These are phyloP conservation scores for Metschnikowia corniflorae DNA, from an alignment of 805 yeast genomes.

Conservation along the genomic window DNA sequence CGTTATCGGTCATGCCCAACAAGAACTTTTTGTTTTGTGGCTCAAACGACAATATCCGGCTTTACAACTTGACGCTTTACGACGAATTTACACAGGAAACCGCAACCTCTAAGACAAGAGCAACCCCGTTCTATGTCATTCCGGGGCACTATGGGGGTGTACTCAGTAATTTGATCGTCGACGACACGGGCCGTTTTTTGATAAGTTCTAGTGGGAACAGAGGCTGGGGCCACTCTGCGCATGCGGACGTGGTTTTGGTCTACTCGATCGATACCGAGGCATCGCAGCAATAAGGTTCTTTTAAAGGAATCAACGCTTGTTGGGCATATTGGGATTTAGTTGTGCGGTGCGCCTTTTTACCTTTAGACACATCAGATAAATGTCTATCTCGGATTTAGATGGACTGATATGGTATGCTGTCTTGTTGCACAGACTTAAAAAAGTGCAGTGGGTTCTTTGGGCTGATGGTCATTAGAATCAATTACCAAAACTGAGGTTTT, in stretches of 20 bases:
- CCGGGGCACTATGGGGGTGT: constrained; percentile 98
- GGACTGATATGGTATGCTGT: no score
- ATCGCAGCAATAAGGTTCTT: constrained; percentile 6
- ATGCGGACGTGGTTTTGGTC: constrained; percentile 75
- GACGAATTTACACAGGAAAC: constrained; percentile 33
- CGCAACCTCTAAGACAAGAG: constrained; percentile 33
- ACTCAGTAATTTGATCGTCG: constrained; percentile 71
- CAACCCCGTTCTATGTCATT: constrained; percentile 78
- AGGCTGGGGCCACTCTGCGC: constrained; percentile 84
- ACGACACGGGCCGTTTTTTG: constrained; percentile 84
- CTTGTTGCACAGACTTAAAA: no score
- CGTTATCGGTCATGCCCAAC: constrained; percentile 77
- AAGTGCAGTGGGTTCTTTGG: no score
- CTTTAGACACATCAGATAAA: no score
- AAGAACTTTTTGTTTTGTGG: constrained; percentile 79
- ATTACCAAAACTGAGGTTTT: no score
- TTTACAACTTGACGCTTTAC: constrained; percentile 64
- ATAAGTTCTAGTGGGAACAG: constrained; percentile 90
- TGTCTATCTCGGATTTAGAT: no score
- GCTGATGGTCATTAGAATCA: no score
- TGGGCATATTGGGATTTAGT: not conserved
- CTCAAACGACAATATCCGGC: constrained; percentile 82
- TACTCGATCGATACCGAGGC: constrained; percentile 64
- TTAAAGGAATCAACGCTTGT: no score
- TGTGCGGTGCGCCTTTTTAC: not conserved